Percentiles rank a stretch among this genome's conserved stretches.
These are phyloP conservation scores for Parascedosporium putredinis DNA, from an alignment of 2,329 filamentous ascomycete genomes.

Conservation along the genomic window DNA sequence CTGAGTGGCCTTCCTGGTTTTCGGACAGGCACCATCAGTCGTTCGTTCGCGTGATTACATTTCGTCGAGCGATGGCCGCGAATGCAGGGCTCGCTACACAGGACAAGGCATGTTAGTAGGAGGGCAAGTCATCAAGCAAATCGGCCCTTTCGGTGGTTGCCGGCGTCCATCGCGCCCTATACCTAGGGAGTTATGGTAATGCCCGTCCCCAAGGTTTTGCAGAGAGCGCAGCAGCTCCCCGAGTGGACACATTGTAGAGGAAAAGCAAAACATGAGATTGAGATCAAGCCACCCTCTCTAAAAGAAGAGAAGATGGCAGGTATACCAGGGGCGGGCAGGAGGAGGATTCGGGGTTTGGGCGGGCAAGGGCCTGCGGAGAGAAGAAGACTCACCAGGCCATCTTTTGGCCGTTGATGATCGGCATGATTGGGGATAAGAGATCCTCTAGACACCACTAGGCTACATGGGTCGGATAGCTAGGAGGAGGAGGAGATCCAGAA, in stretches of 20 bases:
- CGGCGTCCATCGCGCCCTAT: too few species aligned
- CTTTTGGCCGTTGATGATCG: slow-evolving; percentile 58
- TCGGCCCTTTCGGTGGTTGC: too few species aligned
- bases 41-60: slow-evolving; percentile 58
- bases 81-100: slow-evolving; percentile 59
- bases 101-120: too few species aligned
- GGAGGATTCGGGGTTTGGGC: background rate
- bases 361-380: too few species aligned
- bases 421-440: slow-evolving; percentile 37
- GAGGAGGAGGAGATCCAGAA: background rate
- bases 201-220: too few species aligned
- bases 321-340: background rate
- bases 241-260: too few species aligned
- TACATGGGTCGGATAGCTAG: background rate
- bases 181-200: too few species aligned
- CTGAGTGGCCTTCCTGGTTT: slow-evolving; percentile 63
- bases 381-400: slow-evolving; percentile 58
- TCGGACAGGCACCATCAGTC: slow-evolving; percentile 59
- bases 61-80: slow-evolving; percentile 67
- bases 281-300: too few species aligned
- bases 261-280: too few species aligned
- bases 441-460: background rate
- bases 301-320: too few species aligned
- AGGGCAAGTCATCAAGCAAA: too few species aligned
- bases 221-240: too few species aligned